These are phyloP conservation scores for Microcyclospora pomicola DNA, from an alignment of 2,329 filamentous ascomycete species.

Conservation along the genomic window DNA sequence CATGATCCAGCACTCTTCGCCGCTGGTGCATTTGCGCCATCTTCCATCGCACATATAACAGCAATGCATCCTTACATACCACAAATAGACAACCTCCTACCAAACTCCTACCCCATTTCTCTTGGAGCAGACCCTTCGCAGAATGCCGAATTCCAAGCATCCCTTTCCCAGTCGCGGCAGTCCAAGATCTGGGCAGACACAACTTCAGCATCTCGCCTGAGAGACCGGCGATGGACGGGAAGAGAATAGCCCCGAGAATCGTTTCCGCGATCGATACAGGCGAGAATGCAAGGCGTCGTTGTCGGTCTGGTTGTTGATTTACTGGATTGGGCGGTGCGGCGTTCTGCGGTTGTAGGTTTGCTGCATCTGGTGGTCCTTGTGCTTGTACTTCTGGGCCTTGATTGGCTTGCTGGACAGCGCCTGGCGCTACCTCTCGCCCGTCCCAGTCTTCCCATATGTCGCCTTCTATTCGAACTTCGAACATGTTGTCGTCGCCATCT, in stretches of 20 bases:
- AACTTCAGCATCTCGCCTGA: slow-evolving; percentile 63
- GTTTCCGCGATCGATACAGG: slow-evolving; percentile 44
- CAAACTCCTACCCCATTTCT: slow-evolving; percentile 78
- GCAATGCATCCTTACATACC: slow-evolving; percentile 57
- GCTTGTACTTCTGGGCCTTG: slow-evolving; percentile 5
- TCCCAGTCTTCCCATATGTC: slow-evolving; percentile 31
- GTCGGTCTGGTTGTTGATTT: slow-evolving; percentile 16
- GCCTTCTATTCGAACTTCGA: slow-evolving; percentile 24
- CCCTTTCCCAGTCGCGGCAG: slow-evolving; percentile 24
- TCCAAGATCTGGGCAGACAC: slow-evolving; percentile 55
- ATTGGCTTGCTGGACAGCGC: slow-evolving; percentile 16
- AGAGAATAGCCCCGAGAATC: slow-evolving; percentile 57
- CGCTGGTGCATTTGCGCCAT: slow-evolving; percentile 35
- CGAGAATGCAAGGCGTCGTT: slow-evolving; percentile 35
- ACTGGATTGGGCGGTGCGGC: slow-evolving; percentile 1
- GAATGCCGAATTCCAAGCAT: neutral
- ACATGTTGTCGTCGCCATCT: slow-evolving; percentile 15
- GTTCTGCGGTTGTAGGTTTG: slow-evolving; percentile 6
- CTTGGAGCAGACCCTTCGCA: slow-evolving; percentile 47
- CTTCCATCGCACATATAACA: slow-evolving; percentile 44
- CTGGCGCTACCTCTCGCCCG: slow-evolving; percentile 22
- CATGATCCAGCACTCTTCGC: slow-evolving; percentile 32
- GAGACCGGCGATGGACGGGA: slow-evolving; percentile 66
- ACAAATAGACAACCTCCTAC: slow-evolving; percentile 82
- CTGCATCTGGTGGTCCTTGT: slow-evolving; percentile 4